These are phyloP conservation scores for Amylostereum areolatum DNA, from an alignment of 1,284 basidiomycete genomes.

Conservation along the genomic window DNA sequence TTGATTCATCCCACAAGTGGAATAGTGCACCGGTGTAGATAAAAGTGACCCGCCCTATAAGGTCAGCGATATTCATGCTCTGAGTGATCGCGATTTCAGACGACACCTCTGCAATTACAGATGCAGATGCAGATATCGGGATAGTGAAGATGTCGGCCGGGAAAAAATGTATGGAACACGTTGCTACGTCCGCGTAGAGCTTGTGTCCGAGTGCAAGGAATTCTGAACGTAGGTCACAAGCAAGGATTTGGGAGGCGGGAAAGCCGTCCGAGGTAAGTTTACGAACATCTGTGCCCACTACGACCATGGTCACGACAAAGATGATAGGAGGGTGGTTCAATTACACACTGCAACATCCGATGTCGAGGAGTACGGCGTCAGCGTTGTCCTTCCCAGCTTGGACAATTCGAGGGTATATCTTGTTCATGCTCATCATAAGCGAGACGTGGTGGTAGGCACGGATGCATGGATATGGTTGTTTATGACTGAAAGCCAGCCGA, in stretches of 20 bases:
- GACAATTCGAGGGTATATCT: conserved; percentile 10
- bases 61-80: conserved; percentile 9
- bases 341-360: conserved; percentile 18
- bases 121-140: not conserved
- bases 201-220: conserved; percentile 19
- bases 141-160: conserved; percentile 17
- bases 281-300: conserved; percentile 22
- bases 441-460: conserved; percentile 12
- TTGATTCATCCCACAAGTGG: conserved; percentile 19
- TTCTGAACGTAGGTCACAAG: conserved; percentile 16
- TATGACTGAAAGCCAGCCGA: not conserved
- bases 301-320: not conserved
- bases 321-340: conserved; percentile 5
- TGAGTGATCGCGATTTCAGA: not conserved
- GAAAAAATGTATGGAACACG: conserved; percentile 17
- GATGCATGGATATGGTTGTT: conserved; percentile 19
- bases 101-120: not conserved
- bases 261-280: conserved; percentile 18
- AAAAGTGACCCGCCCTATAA: conserved; percentile 13
- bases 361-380: conserved; percentile 12
- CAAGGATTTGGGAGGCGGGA: conserved; percentile 13
- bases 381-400: conserved; percentile 1
- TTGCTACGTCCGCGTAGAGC: conserved; percentile 15
- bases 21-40: conserved; percentile 18
- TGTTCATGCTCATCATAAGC: conserved; percentile 12